Conservation (phyloP, 169 alveolate species). For the Plasmodium chabaudi region DNA sequence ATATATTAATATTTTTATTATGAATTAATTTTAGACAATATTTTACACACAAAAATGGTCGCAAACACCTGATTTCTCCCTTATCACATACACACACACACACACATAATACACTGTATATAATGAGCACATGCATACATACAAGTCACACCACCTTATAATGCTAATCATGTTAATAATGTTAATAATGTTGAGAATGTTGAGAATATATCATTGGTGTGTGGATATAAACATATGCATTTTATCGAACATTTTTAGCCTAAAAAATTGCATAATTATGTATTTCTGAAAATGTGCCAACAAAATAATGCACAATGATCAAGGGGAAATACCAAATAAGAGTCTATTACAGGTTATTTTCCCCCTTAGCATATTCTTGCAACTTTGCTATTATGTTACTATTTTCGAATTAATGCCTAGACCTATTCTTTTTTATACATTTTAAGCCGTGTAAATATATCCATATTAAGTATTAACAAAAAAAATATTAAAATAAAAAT, state of each 20-base stretch:
- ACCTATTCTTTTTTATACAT: too few relatives aligned
- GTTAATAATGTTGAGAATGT: too few relatives aligned
- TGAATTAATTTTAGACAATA: neutral
- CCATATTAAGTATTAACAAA: too few relatives aligned
- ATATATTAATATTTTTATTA: too few relatives aligned
- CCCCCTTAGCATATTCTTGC: neutral
- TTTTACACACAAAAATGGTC: neutral
- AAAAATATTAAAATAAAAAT: too few relatives aligned
- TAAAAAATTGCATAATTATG: neutral
- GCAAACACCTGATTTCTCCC: neutral
- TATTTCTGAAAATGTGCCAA: neutral
- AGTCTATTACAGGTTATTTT: slow-evolving; percentile 11
- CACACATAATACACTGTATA: neutral
- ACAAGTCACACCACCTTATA: neutral
- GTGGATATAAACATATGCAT: neutral
- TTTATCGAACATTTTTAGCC: slow-evolving; percentile 1
- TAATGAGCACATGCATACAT: neutral
- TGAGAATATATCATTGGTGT: neutral
- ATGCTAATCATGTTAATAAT: too few relatives aligned
- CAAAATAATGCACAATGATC: neutral
- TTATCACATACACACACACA: neutral
- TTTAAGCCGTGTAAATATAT: too few relatives aligned
- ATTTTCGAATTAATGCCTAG: too few relatives aligned
- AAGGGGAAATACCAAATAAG: neutral
- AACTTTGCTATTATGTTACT: neutral